Conservation (phyloP, 371 early-diverging fungal genomes). For the Syncephalastrum sp. region DNA sequence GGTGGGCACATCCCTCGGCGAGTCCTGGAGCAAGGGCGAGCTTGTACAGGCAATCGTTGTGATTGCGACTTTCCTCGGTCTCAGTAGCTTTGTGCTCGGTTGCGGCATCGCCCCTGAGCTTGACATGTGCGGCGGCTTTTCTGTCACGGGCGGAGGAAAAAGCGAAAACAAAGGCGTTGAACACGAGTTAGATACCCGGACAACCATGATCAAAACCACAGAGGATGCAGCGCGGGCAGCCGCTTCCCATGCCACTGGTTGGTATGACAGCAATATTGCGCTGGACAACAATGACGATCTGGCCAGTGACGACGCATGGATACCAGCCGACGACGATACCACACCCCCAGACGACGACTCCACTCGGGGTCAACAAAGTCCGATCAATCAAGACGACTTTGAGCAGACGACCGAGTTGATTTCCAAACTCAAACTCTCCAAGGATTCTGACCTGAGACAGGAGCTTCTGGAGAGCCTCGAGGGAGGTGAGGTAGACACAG, state of each 20-base stretch:
- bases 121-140: slow-evolving; percentile 62
- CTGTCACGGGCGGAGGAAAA: slow-evolving; percentile 8
- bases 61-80: slow-evolving; percentile 55
- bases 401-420: slow-evolving; percentile 30
- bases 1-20: slow-evolving; percentile 21
- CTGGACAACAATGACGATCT: slow-evolving; percentile 5
- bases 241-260: slow-evolving; percentile 35
- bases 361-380: neutral
- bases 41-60: slow-evolving; percentile 64
- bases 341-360: slow-evolving; percentile 7
- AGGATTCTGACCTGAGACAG: slow-evolving; percentile 30
- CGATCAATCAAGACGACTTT: slow-evolving; percentile 7
- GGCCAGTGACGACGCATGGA: slow-evolving; percentile 1
- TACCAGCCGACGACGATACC: too few species aligned
- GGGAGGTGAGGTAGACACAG: neutral
- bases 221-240: slow-evolving; percentile 20
- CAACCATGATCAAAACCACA: slow-evolving; percentile 10
- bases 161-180: slow-evolving; percentile 31
- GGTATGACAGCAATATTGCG: slow-evolving; percentile 24
- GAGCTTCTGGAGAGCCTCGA: slow-evolving; percentile 37
- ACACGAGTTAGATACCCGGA: slow-evolving; percentile 34
- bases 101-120: slow-evolving; percentile 68
- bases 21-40: slow-evolving; percentile 62
- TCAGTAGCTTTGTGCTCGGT: slow-evolving; percentile 58
- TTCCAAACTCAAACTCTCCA: slow-evolving; percentile 31